phyloP scores from a whole-genome alignment of 2,329 filamentous ascomycete genomes.

The Tolypocladium paradoxum region DNA sequence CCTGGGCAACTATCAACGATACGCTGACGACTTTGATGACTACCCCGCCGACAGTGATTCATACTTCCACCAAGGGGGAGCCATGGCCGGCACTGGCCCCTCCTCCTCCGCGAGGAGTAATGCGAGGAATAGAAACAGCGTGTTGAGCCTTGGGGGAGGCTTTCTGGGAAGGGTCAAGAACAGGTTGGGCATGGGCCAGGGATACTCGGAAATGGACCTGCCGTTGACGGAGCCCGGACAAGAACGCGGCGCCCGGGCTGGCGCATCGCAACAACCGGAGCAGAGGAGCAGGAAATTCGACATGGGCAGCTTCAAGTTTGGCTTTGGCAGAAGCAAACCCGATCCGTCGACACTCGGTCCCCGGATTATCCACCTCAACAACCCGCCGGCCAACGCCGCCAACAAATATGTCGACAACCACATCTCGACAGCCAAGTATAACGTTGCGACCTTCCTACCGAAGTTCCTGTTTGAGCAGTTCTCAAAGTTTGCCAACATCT shows the following conservation, averaged over 20 bases:
- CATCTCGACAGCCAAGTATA: slow-evolving; percentile 97
- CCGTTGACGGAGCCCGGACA: slow-evolving; percentile 69
- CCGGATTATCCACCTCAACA: slow-evolving; percentile 90
- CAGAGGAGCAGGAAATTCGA: slow-evolving; percentile 49
- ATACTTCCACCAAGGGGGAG: slow-evolving; percentile 68
- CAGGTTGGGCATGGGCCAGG: slow-evolving; percentile 75
- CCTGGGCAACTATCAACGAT: slow-evolving; percentile 79
- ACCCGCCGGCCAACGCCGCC: slow-evolving; percentile 77
- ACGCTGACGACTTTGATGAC: slow-evolving; percentile 81
- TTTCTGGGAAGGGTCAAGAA: slow-evolving; percentile 81
- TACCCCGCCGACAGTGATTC: slow-evolving; percentile 67
- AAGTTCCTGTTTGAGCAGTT: slow-evolving; percentile 99
- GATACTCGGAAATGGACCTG: slow-evolving; percentile 97
- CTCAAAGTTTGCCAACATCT: slow-evolving; percentile 97
- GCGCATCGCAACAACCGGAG: slow-evolving; percentile 30
- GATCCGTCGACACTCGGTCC: slow-evolving; percentile 89
- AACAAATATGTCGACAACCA: slow-evolving; percentile 96
- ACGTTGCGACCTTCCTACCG: slow-evolving; percentile 79
- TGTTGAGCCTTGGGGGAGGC: slow-evolving; percentile 76
- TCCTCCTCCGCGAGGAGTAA: slow-evolving; percentile 28
- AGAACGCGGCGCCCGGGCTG: slow-evolving; percentile 25
- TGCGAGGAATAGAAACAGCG: slow-evolving; percentile 75
- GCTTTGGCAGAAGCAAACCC: slow-evolving; percentile 71
- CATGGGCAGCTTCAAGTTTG: slow-evolving; percentile 78
- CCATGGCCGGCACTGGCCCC: slow-evolving; percentile 45